phyloP scores from a whole-genome alignment of 2,329 filamentous ascomycete genomes.

The Colletotrichum australisinense region DNA sequence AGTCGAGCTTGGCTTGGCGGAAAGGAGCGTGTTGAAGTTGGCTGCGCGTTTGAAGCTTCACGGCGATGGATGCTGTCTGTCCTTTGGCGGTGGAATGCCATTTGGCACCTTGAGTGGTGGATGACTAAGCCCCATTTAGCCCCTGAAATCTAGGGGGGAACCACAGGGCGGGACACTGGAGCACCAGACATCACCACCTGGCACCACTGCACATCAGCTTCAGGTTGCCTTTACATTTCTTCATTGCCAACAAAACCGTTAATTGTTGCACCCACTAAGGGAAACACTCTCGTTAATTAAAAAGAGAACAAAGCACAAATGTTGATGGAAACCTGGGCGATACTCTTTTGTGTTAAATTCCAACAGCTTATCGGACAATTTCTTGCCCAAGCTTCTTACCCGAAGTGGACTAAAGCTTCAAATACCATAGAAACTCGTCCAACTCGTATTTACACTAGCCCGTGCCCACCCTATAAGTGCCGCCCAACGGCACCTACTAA shows the following conservation, averaged over 20 bases:
- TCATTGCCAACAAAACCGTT: too few relatives aligned
- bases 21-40: slow-evolving; percentile 44
- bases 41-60: slow-evolving; percentile 24
- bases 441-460: too few relatives aligned
- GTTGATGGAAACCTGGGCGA: rapidly evolving
- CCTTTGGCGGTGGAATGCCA: slow-evolving; percentile 30
- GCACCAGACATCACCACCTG: not conserved
- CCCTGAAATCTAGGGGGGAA: slow-evolving; percentile 31
- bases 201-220: too few relatives aligned
- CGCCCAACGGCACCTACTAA: too few relatives aligned
- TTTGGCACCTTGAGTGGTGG: slow-evolving; percentile 11
- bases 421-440: too few relatives aligned
- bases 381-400: not conserved
- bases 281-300: too few relatives aligned
- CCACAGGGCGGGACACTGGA: not conserved
- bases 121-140: slow-evolving; percentile 30
- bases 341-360: not conserved
- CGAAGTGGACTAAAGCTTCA: not conserved
- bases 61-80: slow-evolving; percentile 34
- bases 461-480: too few relatives aligned
- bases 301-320: not conserved
- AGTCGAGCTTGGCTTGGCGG: not conserved
- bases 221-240: too few relatives aligned
- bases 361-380: not conserved
- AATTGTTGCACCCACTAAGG: too few relatives aligned